Percentiles rank a stretch among this genome's conserved stretches.
phyloP scores from a whole-genome alignment of 208 protist genomes.

The Leishmania major region DNA sequence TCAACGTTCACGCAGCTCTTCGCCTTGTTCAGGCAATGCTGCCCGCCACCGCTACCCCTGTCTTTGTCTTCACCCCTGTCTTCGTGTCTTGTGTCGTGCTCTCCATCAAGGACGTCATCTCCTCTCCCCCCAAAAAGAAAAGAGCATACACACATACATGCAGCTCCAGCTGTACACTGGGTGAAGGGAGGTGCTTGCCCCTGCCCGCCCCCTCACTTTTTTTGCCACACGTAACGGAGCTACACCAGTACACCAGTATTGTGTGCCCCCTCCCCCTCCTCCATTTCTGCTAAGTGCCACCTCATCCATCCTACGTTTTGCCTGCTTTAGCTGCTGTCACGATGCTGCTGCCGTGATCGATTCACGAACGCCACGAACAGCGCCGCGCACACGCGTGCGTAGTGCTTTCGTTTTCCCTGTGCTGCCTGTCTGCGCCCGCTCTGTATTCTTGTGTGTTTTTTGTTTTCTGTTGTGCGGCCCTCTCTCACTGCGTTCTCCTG shows the following conservation, averaged over 20 bases:
- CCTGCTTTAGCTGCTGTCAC: no score
- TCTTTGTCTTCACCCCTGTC: background rate
- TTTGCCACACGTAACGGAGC: background rate
- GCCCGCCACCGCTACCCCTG: background rate
- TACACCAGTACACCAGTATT: background rate
- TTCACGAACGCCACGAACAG: background rate
- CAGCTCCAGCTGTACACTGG: background rate
- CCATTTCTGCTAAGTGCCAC: background rate
- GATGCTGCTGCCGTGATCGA: background rate
- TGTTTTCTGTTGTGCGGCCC: background rate
- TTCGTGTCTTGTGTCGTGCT: background rate
- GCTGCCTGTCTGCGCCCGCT: background rate
- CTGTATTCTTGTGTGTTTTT: background rate
- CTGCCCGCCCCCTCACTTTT: background rate
- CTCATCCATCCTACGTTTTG: background rate
- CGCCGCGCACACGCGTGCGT: background rate
- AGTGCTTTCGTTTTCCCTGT: background rate
- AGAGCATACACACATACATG: background rate
- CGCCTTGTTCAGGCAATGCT: background rate
- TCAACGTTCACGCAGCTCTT: background rate
- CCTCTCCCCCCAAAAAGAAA: background rate
- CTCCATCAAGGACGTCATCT: background rate
- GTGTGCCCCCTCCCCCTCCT: background rate
- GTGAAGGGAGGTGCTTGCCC: background rate
- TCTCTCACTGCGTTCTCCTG: background rate